Percentiles rank a stretch among this genome's conserved stretches.
These are phyloP conservation scores for Cymbopogon flexuosus DNA, from an alignment of 202 grass and related monocot genomes.

Conservation along the genomic window DNA sequence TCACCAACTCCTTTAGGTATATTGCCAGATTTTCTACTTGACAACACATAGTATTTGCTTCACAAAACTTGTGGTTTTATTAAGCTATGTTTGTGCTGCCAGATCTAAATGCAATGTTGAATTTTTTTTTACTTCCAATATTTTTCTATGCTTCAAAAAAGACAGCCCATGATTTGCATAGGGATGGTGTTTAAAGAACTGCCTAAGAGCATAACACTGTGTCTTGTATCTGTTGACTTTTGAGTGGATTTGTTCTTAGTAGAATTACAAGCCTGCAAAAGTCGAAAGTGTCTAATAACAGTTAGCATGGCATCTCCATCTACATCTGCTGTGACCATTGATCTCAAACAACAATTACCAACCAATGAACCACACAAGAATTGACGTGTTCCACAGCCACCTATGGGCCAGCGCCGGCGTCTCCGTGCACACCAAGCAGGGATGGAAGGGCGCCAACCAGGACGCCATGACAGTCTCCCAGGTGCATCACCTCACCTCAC, in stretches of 20 bases:
- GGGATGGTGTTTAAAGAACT: neutral
- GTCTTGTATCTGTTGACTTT: too few relatives aligned
- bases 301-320: too few relatives aligned
- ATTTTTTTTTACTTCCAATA: neutral
- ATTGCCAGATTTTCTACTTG: neutral
- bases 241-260: too few relatives aligned
- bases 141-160: neutral
- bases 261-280: too few relatives aligned
- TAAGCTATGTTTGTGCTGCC: too few relatives aligned
- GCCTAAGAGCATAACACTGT: neutral
- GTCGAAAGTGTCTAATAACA: too few relatives aligned
- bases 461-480: conserved; percentile 55
- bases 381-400: neutral
- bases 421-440: conserved; percentile 64
- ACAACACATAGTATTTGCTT: neutral
- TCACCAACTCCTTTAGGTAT: neutral
- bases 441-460: conserved; percentile 70
- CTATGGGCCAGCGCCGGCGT: conserved; percentile 21
- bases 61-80: too few relatives aligned
- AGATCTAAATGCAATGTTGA: neutral
- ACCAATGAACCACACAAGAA: too few relatives aligned
- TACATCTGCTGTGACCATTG: too few relatives aligned
- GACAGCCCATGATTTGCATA: neutral
- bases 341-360: too few relatives aligned
- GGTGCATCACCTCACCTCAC: too few relatives aligned